phyloP scores from a whole-genome alignment of 805 yeast genomes.

The Metschnikowia rubicola region DNA sequence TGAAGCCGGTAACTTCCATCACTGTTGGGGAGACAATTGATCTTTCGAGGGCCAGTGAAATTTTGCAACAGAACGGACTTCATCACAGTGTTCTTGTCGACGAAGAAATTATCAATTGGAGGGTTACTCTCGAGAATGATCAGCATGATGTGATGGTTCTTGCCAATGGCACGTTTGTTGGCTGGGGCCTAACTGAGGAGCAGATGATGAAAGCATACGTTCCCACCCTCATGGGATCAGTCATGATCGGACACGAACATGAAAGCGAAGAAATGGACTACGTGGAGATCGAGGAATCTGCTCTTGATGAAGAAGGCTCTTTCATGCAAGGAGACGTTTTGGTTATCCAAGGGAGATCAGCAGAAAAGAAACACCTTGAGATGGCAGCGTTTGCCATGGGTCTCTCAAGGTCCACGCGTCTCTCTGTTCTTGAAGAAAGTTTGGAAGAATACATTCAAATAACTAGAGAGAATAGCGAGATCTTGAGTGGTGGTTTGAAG shows the following conservation, averaged over 20 bases:
- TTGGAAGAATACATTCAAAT: slow-evolving; percentile 64
- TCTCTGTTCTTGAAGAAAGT: slow-evolving; percentile 73
- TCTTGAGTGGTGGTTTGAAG: slow-evolving; percentile 58
- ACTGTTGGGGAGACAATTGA: slow-evolving; percentile 74
- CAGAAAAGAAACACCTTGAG: slow-evolving; percentile 54
- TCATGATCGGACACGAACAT: slow-evolving; percentile 35
- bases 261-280: slow-evolving; percentile 90
- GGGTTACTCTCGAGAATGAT: slow-evolving; percentile 23
- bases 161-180: slow-evolving; percentile 74
- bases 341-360: slow-evolving; percentile 50
- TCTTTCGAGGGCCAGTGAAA: slow-evolving; percentile 43
- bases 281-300: slow-evolving; percentile 42
- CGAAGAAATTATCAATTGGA: slow-evolving; percentile 62
- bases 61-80: slow-evolving; percentile 26
- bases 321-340: slow-evolving; percentile 67
- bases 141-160: slow-evolving; percentile 60
- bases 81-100: slow-evolving; percentile 43
- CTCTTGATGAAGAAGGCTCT: slow-evolving; percentile 31
- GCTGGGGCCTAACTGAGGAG: slow-evolving; percentile 74
- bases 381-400: slow-evolving; percentile 90
- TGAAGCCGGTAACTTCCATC: slow-evolving; percentile 59
- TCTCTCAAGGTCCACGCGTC: slow-evolving; percentile 77
- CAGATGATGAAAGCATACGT: slow-evolving; percentile 44
- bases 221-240: slow-evolving; percentile 51
- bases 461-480: slow-evolving; percentile 63